Evolutionary conservation across 2,329 filamentous ascomycete genomes (phyloP).

Genomic region (Orbilia quercus): DNA sequence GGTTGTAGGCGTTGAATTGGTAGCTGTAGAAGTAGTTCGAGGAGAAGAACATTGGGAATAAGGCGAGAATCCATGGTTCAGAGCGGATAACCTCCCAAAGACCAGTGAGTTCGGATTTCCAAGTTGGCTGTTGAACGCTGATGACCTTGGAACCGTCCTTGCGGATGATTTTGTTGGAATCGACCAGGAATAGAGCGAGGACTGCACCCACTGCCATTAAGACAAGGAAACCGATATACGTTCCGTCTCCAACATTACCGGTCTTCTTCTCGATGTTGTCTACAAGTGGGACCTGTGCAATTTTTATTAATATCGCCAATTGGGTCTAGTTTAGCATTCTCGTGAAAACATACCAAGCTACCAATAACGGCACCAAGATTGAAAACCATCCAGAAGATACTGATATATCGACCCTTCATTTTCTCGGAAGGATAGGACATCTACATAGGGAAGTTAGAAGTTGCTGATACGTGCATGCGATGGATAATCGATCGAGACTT

Average conservation of each 20-base stretch:
- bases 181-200: constrained; percentile 43
- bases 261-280: constrained; percentile 60
- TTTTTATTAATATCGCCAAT: constrained; percentile 31
- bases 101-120: constrained; percentile 80
- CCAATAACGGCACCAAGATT: constrained; percentile 91
- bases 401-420: constrained; percentile 87
- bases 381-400: constrained; percentile 95
- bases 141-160: constrained; percentile 70
- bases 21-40: constrained; percentile 71
- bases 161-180: constrained; percentile 45
- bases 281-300: constrained; percentile 57
- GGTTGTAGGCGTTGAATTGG: constrained; percentile 70
- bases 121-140: constrained; percentile 89
- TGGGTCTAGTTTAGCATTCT: not conserved
- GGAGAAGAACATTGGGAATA: constrained; percentile 69
- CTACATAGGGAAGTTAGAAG: constrained; percentile 12
- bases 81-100: constrained; percentile 77
- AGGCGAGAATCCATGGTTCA: constrained; percentile 72
- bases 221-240: constrained; percentile 49
- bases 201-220: constrained; percentile 42
- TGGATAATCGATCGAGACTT: not conserved
- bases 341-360: constrained; percentile 67
- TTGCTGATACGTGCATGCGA: not conserved
- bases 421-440: constrained; percentile 86
- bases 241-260: constrained; percentile 53